Evolutionary conservation across 495 filamentous ascomycete species (phyloP).

Genomic region (Penicillium angulare): DNA sequence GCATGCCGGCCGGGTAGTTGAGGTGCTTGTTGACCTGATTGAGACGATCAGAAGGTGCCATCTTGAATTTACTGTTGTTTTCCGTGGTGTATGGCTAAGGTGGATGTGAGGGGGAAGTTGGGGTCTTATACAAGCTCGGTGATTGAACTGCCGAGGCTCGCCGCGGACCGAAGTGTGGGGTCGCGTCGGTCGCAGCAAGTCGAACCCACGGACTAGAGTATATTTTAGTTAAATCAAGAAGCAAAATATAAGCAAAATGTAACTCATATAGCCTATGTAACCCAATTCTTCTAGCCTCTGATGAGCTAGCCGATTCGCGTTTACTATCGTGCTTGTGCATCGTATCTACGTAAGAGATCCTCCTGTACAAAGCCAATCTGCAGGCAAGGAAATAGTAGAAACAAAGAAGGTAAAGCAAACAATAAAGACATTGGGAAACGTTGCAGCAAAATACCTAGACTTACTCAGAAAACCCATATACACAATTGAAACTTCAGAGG

Average conservation of each 20-base stretch:
- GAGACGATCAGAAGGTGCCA: slow-evolving; percentile 52
- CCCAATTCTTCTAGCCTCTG: slow-evolving; percentile 4
- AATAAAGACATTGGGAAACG: no score
- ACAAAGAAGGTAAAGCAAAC: neutral
- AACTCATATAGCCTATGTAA: slow-evolving; percentile 12
- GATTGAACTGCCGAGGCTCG: slow-evolving; percentile 27
- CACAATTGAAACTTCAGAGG: slow-evolving; percentile 2
- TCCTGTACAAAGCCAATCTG: slow-evolving; percentile 2
- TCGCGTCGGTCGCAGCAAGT: slow-evolving; percentile 2
- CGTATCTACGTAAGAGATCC: slow-evolving; percentile 4
- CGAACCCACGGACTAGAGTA: no score
- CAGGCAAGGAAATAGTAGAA: neutral
- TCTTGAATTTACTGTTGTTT: slow-evolving; percentile 12
- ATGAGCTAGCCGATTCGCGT: slow-evolving; percentile 15
- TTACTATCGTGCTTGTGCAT: slow-evolving; percentile 18
- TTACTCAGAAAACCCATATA: neutral
- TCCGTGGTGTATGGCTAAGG: neutral
- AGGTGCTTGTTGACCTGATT: slow-evolving; percentile 71
- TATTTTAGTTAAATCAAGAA: no score
- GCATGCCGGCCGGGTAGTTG: slow-evolving; percentile 74
- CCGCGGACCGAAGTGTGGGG: slow-evolving; percentile 28
- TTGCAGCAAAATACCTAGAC: neutral
- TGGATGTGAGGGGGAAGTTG: slow-evolving; percentile 9
- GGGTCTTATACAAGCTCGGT: slow-evolving; percentile 24
- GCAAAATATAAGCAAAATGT: neutral